Evolutionary conservation across 2,329 filamentous ascomycete genomes (phyloP).

Genomic region (Botrytis pseudocinerea): DNA sequence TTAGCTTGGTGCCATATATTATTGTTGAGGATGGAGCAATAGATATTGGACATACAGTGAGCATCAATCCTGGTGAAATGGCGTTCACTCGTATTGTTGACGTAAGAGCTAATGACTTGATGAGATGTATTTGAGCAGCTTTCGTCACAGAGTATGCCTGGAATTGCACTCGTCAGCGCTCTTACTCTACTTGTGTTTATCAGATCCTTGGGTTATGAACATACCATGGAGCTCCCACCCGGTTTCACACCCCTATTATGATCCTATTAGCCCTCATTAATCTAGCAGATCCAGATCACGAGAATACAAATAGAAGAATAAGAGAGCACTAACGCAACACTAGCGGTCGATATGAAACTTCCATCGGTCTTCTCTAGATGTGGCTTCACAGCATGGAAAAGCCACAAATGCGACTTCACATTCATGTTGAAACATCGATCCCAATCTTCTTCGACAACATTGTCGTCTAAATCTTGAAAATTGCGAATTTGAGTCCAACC

Average conservation of each 20-base stretch:
- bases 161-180: neutral
- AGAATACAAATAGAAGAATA: neutral
- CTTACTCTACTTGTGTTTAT: too few relatives aligned
- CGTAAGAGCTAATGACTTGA: constrained; percentile 54
- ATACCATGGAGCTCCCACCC: constrained; percentile 59
- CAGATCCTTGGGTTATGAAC: constrained; percentile 18
- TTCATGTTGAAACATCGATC: constrained; percentile 61
- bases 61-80: constrained; percentile 31
- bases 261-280: neutral
- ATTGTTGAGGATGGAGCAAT: neutral
- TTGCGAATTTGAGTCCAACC: constrained; percentile 53
- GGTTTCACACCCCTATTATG: constrained; percentile 49
- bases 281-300: too few relatives aligned
- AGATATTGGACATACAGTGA: neutral
- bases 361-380: constrained; percentile 59
- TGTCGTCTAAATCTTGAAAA: constrained; percentile 52
- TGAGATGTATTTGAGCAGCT: constrained; percentile 65
- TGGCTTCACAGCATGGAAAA: constrained; percentile 56
- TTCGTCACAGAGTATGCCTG: constrained; percentile 77
- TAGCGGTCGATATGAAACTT: constrained; percentile 64
- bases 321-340: constrained; percentile 53
- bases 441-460: constrained; percentile 59
- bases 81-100: constrained; percentile 59
- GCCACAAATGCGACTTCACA: constrained; percentile 62
- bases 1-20: neutral